A percentile compares a stretch with the other conserved stretches of the same genome.
phyloP scores from a whole-genome alignment of 75 land plant species.

The Pinus albicaulis region DNA sequence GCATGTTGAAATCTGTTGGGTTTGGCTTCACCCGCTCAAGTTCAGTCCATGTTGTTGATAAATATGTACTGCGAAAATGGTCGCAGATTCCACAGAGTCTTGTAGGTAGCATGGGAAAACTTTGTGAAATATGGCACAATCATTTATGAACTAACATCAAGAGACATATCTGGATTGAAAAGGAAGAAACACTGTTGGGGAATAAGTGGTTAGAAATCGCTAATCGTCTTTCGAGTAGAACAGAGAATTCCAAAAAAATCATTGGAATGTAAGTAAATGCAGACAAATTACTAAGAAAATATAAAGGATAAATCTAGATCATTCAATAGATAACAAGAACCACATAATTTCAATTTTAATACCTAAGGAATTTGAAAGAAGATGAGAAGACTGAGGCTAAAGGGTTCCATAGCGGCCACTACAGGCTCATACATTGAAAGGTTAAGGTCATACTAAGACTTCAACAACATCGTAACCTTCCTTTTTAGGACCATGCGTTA shows the following conservation, averaged over 20 bases:
- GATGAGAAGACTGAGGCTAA: background rate
- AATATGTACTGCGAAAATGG: slow-evolving; percentile 65
- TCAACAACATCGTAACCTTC: too few relatives aligned
- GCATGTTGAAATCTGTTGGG: too few relatives aligned
- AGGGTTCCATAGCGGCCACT: too few relatives aligned
- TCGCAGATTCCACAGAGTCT: slow-evolving; percentile 60
- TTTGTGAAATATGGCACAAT: slow-evolving; percentile 80
- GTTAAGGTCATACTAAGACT: too few relatives aligned
- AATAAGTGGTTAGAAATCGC: slow-evolving; percentile 95
- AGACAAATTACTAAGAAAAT: slow-evolving; percentile 32
- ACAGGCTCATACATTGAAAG: too few relatives aligned
- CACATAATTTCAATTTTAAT: slow-evolving; percentile 18
- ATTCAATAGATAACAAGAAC: background rate
- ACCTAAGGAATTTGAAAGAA: slow-evolving; percentile 27
- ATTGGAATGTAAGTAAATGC: slow-evolving; percentile 87
- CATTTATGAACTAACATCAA: slow-evolving; percentile 65
- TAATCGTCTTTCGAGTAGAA: slow-evolving; percentile 64
- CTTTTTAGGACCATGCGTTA: too few relatives aligned
- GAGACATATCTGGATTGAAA: slow-evolving; percentile 82
- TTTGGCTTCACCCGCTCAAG: too few relatives aligned
- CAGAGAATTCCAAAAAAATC: slow-evolving; percentile 91
- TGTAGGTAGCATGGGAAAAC: slow-evolving; percentile 62
- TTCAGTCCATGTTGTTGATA: too few relatives aligned
- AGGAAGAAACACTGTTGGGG: slow-evolving; percentile 72
- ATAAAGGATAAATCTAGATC: slow-evolving; percentile 7